Evolutionary conservation across 441 rosid genomes (phyloP).

Genomic region (Populus trichocarpa): DNA sequence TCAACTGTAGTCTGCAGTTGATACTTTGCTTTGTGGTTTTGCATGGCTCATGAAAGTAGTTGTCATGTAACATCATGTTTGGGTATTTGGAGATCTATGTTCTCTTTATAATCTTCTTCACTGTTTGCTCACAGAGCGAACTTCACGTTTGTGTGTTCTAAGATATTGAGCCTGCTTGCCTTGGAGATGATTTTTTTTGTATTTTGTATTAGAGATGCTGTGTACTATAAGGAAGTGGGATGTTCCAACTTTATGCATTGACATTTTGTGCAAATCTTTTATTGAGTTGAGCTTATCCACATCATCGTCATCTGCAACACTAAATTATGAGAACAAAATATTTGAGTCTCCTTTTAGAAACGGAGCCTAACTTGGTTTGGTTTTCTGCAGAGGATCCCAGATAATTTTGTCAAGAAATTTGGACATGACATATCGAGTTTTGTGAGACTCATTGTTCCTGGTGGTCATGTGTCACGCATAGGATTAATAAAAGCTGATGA

Average conservation of each 20-base stretch:
- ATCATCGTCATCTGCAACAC: not conserved
- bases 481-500: constrained; percentile 71
- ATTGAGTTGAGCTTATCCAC: not conserved
- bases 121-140: not conserved
- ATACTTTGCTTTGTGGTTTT: not conserved
- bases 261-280: not conserved
- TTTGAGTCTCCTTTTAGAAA: not conserved
- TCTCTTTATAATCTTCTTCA: not conserved
- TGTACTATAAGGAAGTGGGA: constrained; percentile 5
- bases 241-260: not conserved
- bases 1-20: not conserved
- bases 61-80: not conserved
- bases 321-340: constrained; percentile 1
- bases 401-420: constrained; percentile 75
- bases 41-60: not conserved
- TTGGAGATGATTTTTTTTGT: not conserved
- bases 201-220: not conserved
- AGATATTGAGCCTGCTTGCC: not conserved
- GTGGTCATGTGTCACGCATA: constrained; percentile 82
- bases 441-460: constrained; percentile 81
- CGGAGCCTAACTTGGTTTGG: constrained; percentile 15
- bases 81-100: not conserved
- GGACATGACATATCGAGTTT: constrained; percentile 73
- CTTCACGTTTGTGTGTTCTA: not conserved
- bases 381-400: constrained; percentile 89